Conservation (phyloP, 192 early-diverging fungal species). For the Neocallimastix lanati region DNA sequence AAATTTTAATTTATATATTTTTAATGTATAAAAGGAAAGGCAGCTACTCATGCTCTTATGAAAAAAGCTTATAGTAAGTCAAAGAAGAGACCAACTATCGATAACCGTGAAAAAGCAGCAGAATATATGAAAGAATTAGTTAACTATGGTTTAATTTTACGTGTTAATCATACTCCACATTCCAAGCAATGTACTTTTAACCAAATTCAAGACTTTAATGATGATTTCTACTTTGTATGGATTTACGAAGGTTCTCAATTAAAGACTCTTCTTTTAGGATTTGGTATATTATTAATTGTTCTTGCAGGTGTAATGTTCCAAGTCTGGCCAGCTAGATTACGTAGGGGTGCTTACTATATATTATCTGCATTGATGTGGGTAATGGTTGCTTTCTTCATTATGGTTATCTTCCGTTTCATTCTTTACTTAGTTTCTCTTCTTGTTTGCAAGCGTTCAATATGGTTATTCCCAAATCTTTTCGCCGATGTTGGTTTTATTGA, state of each 20-base stretch:
- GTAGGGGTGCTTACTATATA: conserved; percentile 77
- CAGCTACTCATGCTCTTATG: neutral
- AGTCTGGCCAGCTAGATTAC: conserved; percentile 70
- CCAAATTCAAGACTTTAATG: conserved; percentile 43
- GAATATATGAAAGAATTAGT: conserved; percentile 46
- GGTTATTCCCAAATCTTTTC: conserved; percentile 96
- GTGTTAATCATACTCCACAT: conserved; percentile 40
- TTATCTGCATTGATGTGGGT: conserved; percentile 60
- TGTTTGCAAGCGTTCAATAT: conserved; percentile 60
- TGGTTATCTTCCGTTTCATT: conserved; percentile 72
- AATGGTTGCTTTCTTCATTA: conserved; percentile 73
- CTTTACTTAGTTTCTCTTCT: conserved; percentile 59
- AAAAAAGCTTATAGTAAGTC: neutral
- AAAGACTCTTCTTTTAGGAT: conserved; percentile 55
- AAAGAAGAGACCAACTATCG: conserved; percentile 37
- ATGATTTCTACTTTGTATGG: conserved; percentile 83
- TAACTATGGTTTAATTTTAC: conserved; percentile 52
- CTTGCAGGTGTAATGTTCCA: conserved; percentile 95
- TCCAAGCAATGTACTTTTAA: conserved; percentile 24
- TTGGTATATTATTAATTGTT: conserved; percentile 54
- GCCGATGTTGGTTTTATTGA: conserved; percentile 87
- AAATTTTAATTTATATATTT: no score
- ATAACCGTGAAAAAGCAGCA: conserved; percentile 35
- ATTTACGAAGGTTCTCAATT: conserved; percentile 80
- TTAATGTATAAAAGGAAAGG: no score